Evolutionary conservation across 2,329 filamentous ascomycete genomes (phyloP).

Genomic region (Exophiala xenobiotica): DNA sequence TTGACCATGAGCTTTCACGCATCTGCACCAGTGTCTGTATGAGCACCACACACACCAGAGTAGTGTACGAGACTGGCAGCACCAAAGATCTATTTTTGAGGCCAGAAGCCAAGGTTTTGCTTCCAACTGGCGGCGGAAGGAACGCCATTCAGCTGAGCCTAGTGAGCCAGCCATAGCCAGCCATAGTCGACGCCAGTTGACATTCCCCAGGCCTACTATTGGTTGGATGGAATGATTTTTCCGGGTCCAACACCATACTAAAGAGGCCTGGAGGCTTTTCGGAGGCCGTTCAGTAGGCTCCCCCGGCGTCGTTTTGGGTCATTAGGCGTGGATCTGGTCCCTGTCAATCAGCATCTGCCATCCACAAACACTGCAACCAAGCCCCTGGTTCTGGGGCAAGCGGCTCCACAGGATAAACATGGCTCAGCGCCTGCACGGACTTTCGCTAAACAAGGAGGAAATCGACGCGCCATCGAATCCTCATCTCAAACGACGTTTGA

Average conservation of each 20-base stretch:
- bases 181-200: slow-evolving; percentile 11
- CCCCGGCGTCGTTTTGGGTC: background rate
- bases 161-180: too few species aligned
- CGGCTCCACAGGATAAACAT: slow-evolving; percentile 3
- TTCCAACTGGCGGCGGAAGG: too few species aligned
- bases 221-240: background rate
- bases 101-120: too few species aligned
- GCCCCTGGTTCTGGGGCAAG: background rate
- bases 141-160: too few species aligned
- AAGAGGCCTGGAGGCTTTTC: too few species aligned
- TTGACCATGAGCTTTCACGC: too few species aligned
- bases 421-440: background rate
- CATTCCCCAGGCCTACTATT: background rate
- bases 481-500: slow-evolving; percentile 10
- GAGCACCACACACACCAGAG: too few species aligned
- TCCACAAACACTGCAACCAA: background rate
- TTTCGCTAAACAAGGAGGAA: background rate
- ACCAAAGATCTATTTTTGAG: too few species aligned
- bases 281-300: slow-evolving; percentile 12
- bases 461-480: background rate
- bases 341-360: slow-evolving; percentile 3
- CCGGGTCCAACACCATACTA: background rate
- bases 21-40: too few species aligned
- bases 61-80: too few species aligned
- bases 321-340: slow-evolving; percentile 2